A percentile compares a stretch with the other conserved stretches of the same genome.
Evolutionary conservation across 495 filamentous ascomycete species (phyloP).

Genomic region (Halenospora varia): DNA sequence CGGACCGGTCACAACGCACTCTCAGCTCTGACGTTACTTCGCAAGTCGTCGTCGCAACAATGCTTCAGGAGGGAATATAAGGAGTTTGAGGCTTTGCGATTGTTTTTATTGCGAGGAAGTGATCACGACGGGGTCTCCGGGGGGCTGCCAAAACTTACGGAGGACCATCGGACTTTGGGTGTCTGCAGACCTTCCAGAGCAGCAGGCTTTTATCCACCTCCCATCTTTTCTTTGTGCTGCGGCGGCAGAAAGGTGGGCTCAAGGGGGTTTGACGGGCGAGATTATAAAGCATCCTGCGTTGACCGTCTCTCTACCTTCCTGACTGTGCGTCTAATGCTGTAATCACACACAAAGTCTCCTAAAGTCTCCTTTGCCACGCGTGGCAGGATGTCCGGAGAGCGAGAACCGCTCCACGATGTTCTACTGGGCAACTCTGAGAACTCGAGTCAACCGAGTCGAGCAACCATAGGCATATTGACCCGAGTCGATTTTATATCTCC

Average conservation of each 20-base stretch:
- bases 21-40: not conserved
- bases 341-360: too few relatives aligned
- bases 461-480: too few relatives aligned
- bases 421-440: too few relatives aligned
- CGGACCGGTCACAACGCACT: not conserved
- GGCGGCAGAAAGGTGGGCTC: slow-evolving; percentile 15
- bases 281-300: slow-evolving; percentile 19
- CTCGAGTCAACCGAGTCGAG: too few relatives aligned
- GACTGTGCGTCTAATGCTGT: not conserved
- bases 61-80: not conserved
- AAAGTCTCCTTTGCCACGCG: too few relatives aligned
- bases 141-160: not conserved
- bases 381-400: too few relatives aligned
- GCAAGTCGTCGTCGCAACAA: not conserved
- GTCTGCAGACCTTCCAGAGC: too few relatives aligned
- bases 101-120: not conserved
- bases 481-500: too few relatives aligned
- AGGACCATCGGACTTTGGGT: not conserved
- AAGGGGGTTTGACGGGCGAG: not conserved
- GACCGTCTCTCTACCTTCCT: not conserved
- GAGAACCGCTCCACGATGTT: too few relatives aligned
- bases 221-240: not conserved
- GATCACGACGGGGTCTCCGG: not conserved
- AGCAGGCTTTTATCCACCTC: not conserved
- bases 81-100: not conserved